Base-by-base conservation (phyloP, 805 yeast species). In the Huiozyma sinensis region DNA sequence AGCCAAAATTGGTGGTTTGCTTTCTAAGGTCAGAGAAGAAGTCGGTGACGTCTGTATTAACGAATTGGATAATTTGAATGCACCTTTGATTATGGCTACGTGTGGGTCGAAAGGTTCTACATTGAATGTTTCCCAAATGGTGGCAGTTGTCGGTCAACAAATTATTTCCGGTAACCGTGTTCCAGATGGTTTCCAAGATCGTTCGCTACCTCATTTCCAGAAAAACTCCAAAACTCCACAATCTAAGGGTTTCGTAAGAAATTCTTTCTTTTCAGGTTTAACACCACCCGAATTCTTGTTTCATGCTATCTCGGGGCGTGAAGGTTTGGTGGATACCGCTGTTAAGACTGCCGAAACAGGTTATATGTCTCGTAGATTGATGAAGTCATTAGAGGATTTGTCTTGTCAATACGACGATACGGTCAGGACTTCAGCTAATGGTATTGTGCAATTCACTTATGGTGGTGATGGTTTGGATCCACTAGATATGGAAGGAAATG, bases 391-490 rank as follows among this genome's bases (percentile, higher is more conserved):
- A 55, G 99, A 92, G 68, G 99, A 92, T 69, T 72, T 92, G 61
- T 86, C 96, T 41, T 77, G 95, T 47, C 87, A 81, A 58, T 92
- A 92, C 64, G 99, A 92, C 63, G 79, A 78, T 55, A 90, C 97
- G 0, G 97, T 92, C 36, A 76, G 99, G 60, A 92, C 95, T 48
- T 90, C 97, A 1, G 76, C 94, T 44, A 88, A 88, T 61, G 95
- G 97, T 65, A 86, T 92, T 60, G 98, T 92, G 12, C 99, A 92
- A 66, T 92, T 92, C 66, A 85, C 87, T 33, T 92, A 92, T 60
- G 99, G 99, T 65, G 98, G 97, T 50, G 99, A 92, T 65, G 96
- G 97, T 40, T 74, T 92, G 50, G 99, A 92, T 70, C 99, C 99
- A 3, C 73, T 86, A 60, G 97, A 90, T 66, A 92, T 92, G 98